Conservation (phyloP, 2,329 filamentous ascomycete species). For the Elsinoe perseae region DNA sequence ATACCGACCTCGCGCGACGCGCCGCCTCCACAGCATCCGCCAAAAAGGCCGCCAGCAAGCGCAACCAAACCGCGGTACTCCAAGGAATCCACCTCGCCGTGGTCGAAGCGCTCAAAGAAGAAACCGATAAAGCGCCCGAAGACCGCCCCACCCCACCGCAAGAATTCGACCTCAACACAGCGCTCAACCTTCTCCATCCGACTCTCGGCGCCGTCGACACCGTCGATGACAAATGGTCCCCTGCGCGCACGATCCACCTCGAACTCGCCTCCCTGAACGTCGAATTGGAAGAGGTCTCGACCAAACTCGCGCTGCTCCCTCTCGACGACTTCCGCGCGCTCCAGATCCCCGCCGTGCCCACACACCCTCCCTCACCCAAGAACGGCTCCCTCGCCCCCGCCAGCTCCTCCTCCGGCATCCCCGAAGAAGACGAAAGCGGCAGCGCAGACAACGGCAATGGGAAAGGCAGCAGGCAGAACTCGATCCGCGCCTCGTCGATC, state of each 20-base stretch:
- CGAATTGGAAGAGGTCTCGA: constrained; percentile 14
- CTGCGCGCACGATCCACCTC: constrained; percentile 18
- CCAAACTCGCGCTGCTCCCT: constrained; percentile 68
- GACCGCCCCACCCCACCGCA: not conserved
- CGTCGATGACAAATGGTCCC: not conserved
- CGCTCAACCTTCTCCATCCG: not conserved
- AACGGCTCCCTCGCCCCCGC: constrained; percentile 32
- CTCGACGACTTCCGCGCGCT: constrained; percentile 71
- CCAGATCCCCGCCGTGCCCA: constrained; percentile 57
- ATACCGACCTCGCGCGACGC: constrained; percentile 34
- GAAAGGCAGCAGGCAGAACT: constrained; percentile 35
- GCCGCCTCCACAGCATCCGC: constrained; percentile 9
- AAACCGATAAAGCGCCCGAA: not conserved
- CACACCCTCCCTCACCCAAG: constrained; percentile 48
- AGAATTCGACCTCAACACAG: constrained; percentile 8
- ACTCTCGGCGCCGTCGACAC: not conserved
- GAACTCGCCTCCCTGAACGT: constrained; percentile 28
- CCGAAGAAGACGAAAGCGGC: constrained; percentile 60
- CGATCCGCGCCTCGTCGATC: constrained; percentile 55
- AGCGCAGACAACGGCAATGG: constrained; percentile 50
- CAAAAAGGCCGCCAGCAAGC: constrained; percentile 14
- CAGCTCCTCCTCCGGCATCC: constrained; percentile 53
- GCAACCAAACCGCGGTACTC: constrained; percentile 12
- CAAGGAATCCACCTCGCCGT: constrained; percentile 8
- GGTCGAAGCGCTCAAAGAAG: constrained; percentile 4